phyloP scores from a whole-genome alignment of 768 basidiomycete genomes.

The Podaxis sp. region DNA sequence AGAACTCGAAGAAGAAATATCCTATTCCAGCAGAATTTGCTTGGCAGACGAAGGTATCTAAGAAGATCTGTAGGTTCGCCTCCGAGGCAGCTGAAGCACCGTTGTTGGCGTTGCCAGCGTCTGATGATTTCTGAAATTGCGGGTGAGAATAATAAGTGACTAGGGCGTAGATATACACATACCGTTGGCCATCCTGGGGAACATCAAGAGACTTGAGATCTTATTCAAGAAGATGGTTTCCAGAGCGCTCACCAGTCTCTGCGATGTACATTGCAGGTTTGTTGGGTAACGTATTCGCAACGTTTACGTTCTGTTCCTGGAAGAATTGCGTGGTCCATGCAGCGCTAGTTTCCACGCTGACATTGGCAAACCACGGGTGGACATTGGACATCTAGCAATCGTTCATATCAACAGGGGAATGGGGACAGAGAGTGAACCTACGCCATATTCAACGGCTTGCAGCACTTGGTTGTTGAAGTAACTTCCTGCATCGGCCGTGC shows the following conservation, averaged over 20 bases:
- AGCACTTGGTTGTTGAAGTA: slow-evolving; percentile 78
- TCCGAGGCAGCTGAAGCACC: slow-evolving; percentile 67
- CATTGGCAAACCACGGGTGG: slow-evolving; percentile 92
- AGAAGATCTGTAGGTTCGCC: slow-evolving; percentile 72
- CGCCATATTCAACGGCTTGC: slow-evolving; percentile 65
- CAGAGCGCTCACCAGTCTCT: slow-evolving; percentile 67
- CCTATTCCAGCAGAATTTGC: slow-evolving; percentile 79
- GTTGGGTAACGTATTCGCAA: slow-evolving; percentile 62
- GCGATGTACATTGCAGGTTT: slow-evolving; percentile 86
- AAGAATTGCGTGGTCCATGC: slow-evolving; percentile 86
- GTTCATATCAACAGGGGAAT: background rate
- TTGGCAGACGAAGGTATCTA: slow-evolving; percentile 86
- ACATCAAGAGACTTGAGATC: background rate
- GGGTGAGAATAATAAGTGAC: background rate
- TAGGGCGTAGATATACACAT: slow-evolving; percentile 17
- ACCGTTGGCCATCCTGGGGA: slow-evolving; percentile 62
- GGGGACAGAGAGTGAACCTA: slow-evolving; percentile 27
- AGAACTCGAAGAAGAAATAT: slow-evolving; percentile 89
- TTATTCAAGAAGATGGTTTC: slow-evolving; percentile 1
- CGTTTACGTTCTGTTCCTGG: slow-evolving; percentile 56
- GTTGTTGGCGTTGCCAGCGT: slow-evolving; percentile 56
- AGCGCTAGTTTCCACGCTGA: slow-evolving; percentile 64
- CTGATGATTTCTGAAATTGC: slow-evolving; percentile 52
- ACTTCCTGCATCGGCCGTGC: slow-evolving; percentile 83
- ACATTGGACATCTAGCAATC: slow-evolving; percentile 76